Base-by-base conservation (phyloP, 345 rosid genomes). In the Mercurialis annua region DNA sequence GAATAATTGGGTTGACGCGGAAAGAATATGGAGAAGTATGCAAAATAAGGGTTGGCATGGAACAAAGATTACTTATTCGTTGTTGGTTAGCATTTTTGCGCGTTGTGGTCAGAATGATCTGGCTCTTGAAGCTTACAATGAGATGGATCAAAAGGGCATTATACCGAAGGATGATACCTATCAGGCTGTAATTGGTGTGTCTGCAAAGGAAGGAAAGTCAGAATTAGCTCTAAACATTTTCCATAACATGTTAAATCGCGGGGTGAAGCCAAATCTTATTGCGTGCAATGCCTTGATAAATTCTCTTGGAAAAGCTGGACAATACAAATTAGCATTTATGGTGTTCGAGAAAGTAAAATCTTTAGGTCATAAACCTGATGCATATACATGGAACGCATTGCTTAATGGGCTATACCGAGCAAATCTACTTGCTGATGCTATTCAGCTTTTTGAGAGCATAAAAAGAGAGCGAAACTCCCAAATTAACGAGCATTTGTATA, bases 351-450 rank as follows among this genome's bases (percentile, higher is more conserved):
- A 73, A 44, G 73, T 76, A 51, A 81, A 77, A 59, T 71, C 80
- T 20, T 57, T 90, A 58, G 90, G 92, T 63, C 87, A 86, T 74
- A 54, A 52, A 21, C 88, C 93, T 0, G 97, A 90, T 71, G 84
- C 67, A 65, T 92, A 85, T 80, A 90, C 98, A 4, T 81, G 90
- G 94, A 86, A 92, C 59, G 89, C 93, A 6, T 69, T 88, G 67
- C 83, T 88, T 33, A 69, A 78, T 58, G 91, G 84, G 48, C 67
- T 90, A 70, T 82, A 86, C 77, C 80, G 80, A 75, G 86, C 87
- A 53, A 77, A 83, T 64, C 78, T 79, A 59, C 73, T 82, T 71
- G 83, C 50, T 20, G 81, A 82, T 75, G 89, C 87, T 73, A 81
- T 92, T 67, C 77, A 67, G 71, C 79, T 90, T 27, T 90, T 92